A percentile compares a stretch with the other conserved stretches of the same genome.
These are phyloP conservation scores for Tetracentron sinense DNA, from an alignment of 164 flowering plant species.

Conservation along the genomic window DNA sequence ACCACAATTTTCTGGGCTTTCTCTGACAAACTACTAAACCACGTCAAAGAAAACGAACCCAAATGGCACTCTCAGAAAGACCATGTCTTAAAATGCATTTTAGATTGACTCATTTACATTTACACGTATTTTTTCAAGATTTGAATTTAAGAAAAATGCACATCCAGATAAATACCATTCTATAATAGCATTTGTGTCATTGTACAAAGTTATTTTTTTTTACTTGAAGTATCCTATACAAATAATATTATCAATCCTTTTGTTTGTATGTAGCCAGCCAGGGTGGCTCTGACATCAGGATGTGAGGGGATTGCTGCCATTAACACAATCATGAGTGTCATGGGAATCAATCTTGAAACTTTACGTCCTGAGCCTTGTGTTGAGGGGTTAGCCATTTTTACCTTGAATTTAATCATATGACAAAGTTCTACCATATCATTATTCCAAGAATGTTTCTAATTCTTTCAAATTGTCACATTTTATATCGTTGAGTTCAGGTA, in stretches of 20 bases:
- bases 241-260: background rate
- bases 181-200: background rate
- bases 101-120: too few species aligned
- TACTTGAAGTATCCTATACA: background rate
- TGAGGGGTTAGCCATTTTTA: conserved; percentile 65
- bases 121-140: background rate
- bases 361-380: conserved; percentile 98
- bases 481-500: conserved; percentile 50
- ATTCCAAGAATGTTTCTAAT: too few species aligned
- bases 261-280: conserved; percentile 70
- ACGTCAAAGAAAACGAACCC: too few species aligned
- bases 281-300: conserved; percentile 73
- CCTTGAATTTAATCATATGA: too few species aligned
- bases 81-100: too few species aligned
- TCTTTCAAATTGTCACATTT: background rate
- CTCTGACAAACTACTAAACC: too few species aligned
- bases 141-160: background rate
- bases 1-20: too few species aligned
- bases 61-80: too few species aligned
- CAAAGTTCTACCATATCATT: too few species aligned
- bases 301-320: conserved; percentile 94
- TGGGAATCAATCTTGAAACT: conserved; percentile 90
- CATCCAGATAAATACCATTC: background rate
- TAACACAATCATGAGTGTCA: conserved; percentile 96
- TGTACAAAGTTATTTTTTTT: background rate